Evolutionary conservation across 441 rosid genomes (phyloP).

Genomic region (Gossypium gossypioides): DNA sequence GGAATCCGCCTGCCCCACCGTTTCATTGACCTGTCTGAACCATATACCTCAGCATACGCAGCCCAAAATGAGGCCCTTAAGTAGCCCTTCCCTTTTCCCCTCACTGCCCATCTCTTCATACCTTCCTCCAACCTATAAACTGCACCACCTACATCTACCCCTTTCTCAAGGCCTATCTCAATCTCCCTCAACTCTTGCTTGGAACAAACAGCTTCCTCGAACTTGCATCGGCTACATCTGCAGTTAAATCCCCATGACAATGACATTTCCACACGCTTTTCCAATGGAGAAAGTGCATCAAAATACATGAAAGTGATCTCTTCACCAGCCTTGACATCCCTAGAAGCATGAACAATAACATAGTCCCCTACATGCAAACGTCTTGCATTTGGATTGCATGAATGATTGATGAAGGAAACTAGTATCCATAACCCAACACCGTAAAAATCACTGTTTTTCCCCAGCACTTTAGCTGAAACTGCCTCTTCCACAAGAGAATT

Average conservation of each 20-base stretch:
- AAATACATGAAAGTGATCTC: slow-evolving; percentile 72
- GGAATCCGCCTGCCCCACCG: slow-evolving; percentile 69
- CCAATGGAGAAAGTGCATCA: slow-evolving; percentile 40
- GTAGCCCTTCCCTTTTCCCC: slow-evolving; percentile 67
- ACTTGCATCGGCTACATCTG: slow-evolving; percentile 56
- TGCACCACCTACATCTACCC: slow-evolving; percentile 43
- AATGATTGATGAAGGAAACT: slow-evolving; percentile 77
- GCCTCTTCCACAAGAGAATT: slow-evolving; percentile 78
- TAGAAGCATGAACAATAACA: slow-evolving; percentile 55
- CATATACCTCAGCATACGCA: slow-evolving; percentile 42
- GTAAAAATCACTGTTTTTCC: slow-evolving; percentile 64
- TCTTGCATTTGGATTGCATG: slow-evolving; percentile 66
- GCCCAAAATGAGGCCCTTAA: slow-evolving; percentile 76
- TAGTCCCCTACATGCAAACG: slow-evolving; percentile 67
- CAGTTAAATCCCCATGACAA: slow-evolving; percentile 69
- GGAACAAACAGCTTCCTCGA: slow-evolving; percentile 35
- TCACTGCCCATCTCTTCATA: slow-evolving; percentile 56
- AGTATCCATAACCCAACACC: slow-evolving; percentile 76
- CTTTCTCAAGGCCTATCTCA: slow-evolving; percentile 49
- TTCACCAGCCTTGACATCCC: slow-evolving; percentile 74
- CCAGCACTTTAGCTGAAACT: slow-evolving; percentile 62
- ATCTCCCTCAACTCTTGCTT: slow-evolving; percentile 51
- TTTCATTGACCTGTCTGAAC: slow-evolving; percentile 46
- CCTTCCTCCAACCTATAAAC: slow-evolving; percentile 59
- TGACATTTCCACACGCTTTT: slow-evolving; percentile 54